phyloP scores from a whole-genome alignment of 192 early-diverging fungal genomes.

The Podochytrium sp. region DNA sequence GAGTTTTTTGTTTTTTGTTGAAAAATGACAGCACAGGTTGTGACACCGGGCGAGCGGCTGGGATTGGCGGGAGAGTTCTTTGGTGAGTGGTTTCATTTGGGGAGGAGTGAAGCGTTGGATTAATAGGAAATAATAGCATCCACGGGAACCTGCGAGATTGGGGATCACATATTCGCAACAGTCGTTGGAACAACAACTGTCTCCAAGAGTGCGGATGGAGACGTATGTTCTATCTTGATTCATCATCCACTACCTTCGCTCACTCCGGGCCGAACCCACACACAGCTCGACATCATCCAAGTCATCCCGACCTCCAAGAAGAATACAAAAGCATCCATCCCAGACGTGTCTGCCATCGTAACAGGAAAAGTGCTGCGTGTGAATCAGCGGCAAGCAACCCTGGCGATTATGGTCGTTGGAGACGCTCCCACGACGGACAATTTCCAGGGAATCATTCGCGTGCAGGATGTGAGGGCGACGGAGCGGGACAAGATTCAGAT shows the following conservation, averaged over 20 bases:
- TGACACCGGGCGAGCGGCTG: slow-evolving; percentile 80
- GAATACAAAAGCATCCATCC: slow-evolving; percentile 46
- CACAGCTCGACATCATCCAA: slow-evolving; percentile 7
- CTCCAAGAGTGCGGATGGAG: slow-evolving; percentile 34
- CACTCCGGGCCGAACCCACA: background rate
- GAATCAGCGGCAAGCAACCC: slow-evolving; percentile 81
- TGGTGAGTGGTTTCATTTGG: background rate
- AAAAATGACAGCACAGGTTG: slow-evolving; percentile 29
- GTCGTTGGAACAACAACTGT: slow-evolving; percentile 1
- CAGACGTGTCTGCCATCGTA: slow-evolving; percentile 62
- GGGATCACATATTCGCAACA: background rate
- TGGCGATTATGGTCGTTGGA: slow-evolving; percentile 91
- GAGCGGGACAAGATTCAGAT: slow-evolving; percentile 95
- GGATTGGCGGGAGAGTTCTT: slow-evolving; percentile 70
- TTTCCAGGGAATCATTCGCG: slow-evolving; percentile 85
- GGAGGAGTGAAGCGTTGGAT: background rate
- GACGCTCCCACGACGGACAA: slow-evolving; percentile 57
- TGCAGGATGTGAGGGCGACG: slow-evolving; percentile 93
- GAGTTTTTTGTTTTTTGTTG: slow-evolving; percentile 15
- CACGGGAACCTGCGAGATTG: slow-evolving; percentile 8
- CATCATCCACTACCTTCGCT: too few species aligned
- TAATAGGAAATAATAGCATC: slow-evolving; percentile 11
- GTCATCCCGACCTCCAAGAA: slow-evolving; percentile 15
- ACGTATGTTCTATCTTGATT: background rate
- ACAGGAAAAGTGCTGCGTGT: slow-evolving; percentile 90